Conservation (phyloP, 257 asterid species). For the Solanum pimpinellifolium region DNA sequence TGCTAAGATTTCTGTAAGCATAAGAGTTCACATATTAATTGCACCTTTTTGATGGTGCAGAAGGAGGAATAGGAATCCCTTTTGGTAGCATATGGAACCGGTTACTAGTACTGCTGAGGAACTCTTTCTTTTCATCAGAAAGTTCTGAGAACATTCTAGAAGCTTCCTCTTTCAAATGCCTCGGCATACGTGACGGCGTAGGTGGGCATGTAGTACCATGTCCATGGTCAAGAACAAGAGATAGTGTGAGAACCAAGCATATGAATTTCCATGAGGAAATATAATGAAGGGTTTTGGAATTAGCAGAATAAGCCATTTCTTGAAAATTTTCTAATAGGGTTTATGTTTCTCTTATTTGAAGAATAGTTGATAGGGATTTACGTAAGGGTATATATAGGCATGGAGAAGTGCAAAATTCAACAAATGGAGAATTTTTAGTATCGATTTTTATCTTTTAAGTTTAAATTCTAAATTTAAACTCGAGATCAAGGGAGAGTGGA, state of each 20-base stretch:
- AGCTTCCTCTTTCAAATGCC: neutral
- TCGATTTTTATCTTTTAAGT: neutral
- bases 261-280: neutral
- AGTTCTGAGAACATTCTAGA: neutral
- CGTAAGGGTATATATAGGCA: neutral
- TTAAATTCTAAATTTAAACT: too few relatives aligned
- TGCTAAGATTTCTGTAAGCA: too few relatives aligned
- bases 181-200: neutral
- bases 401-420: neutral
- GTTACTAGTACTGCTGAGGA: neutral
- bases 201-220: neutral
- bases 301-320: neutral
- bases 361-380: neutral
- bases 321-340: neutral
- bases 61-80: conserved; percentile 35
- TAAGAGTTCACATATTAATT: neutral
- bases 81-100: conserved; percentile 28
- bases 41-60: conserved; percentile 27
- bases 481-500: neutral
- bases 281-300: neutral
- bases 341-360: neutral
- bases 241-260: neutral
- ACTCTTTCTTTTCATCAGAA: neutral
- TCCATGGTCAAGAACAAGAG: neutral
- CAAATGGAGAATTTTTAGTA: neutral